These are phyloP conservation scores for Aspergillus fumigatus DNA, from an alignment of 2,329 filamentous ascomycete genomes.

Conservation along the genomic window DNA sequence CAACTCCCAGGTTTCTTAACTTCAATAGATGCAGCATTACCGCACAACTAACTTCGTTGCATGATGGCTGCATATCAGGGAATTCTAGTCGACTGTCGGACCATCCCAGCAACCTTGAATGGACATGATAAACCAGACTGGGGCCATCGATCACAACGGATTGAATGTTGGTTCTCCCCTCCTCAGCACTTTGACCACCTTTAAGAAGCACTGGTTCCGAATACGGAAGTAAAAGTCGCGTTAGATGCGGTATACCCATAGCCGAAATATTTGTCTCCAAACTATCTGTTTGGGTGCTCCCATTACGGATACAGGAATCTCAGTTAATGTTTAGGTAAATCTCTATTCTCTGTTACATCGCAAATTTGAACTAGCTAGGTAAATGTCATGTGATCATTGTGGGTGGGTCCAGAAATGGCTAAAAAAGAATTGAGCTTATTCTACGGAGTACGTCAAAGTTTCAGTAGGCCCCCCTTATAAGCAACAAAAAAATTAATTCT, in stretches of 20 bases:
- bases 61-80: slow-evolving; percentile 55
- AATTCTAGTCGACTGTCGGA: slow-evolving; percentile 40
- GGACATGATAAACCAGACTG: slow-evolving; percentile 69
- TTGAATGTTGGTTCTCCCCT: slow-evolving; percentile 11
- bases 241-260: slow-evolving; percentile 35
- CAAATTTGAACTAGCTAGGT: not conserved
- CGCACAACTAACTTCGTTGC: slow-evolving; percentile 57
- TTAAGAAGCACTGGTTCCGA: slow-evolving; percentile 23
- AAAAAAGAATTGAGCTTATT: too few species aligned
- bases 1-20: slow-evolving; percentile 52
- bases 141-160: slow-evolving; percentile 69
- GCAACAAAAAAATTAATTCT: too few species aligned
- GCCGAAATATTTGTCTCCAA: not conserved
- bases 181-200: slow-evolving; percentile 1
- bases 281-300: not conserved
- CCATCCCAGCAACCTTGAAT: slow-evolving; percentile 51
- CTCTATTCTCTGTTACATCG: not conserved
- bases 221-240: slow-evolving; percentile 28
- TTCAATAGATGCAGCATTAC: slow-evolving; percentile 60
- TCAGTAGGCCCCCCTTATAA: too few species aligned
- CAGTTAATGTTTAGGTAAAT: not conserved
- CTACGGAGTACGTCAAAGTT: too few species aligned
- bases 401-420: not conserved
- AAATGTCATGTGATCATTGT: not conserved
- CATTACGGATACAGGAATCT: not conserved